Evolutionary conservation across 2,329 filamentous ascomycete genomes (phyloP).

Genomic region (Graphium sp.): DNA sequence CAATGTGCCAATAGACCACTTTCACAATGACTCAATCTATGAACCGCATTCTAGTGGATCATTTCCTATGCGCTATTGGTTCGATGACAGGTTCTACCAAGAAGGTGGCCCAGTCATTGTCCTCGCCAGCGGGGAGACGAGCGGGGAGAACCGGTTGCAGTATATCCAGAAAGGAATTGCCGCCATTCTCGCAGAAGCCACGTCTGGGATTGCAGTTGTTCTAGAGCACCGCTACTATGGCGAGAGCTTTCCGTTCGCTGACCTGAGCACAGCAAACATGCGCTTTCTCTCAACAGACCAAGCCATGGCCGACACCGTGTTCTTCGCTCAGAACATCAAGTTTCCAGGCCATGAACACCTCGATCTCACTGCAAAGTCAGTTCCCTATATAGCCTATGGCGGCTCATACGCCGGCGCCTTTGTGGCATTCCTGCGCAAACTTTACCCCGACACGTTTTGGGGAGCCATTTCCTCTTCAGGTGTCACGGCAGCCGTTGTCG

Average conservation of each 20-base stretch:
- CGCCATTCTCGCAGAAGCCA: constrained; percentile 51
- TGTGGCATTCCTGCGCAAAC: constrained; percentile 56
- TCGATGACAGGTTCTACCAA: constrained; percentile 60
- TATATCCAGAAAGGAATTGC: constrained; percentile 68
- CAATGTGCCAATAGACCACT: constrained; percentile 54
- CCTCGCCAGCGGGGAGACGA: constrained; percentile 55
- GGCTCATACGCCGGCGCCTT: constrained; percentile 74
- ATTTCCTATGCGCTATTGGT: constrained; percentile 68
- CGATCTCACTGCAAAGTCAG: constrained; percentile 46
- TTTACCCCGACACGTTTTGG: constrained; percentile 67
- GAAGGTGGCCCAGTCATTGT: constrained; percentile 69
- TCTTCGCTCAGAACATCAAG: constrained; percentile 58
- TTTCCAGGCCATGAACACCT: constrained; percentile 53
- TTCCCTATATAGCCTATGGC: constrained; percentile 65
- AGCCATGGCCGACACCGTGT: constrained; percentile 63
- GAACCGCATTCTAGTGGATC: constrained; percentile 54
- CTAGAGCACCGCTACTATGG: constrained; percentile 85
- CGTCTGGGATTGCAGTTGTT: constrained; percentile 60
- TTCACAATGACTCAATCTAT: constrained; percentile 64
- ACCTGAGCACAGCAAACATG: constrained; percentile 51
- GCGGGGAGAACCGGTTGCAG: constrained; percentile 42
- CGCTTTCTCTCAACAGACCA: constrained; percentile 77
- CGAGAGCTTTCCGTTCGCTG: constrained; percentile 48
- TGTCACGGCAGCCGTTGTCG: constrained; percentile 59
- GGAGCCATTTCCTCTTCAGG: constrained; percentile 68